phyloP scores from a whole-genome alignment of 148 eudicot genomes.

The Bassia scoparia region DNA sequence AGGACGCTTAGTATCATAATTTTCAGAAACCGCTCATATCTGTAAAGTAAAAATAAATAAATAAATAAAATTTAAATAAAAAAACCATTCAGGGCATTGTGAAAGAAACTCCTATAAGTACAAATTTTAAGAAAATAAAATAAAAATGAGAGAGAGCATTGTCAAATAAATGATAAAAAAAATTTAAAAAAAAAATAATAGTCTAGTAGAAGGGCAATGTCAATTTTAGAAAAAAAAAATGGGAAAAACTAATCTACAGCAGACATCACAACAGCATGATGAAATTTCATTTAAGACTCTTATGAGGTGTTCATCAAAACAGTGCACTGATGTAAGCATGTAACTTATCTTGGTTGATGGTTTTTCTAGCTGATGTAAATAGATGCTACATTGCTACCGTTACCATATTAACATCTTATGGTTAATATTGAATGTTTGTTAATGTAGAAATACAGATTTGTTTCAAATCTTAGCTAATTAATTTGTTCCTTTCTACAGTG shows the following conservation, averaged over 20 bases:
- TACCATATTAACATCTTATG: too few relatives aligned
- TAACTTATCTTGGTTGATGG: too few relatives aligned
- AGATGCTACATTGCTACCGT: too few relatives aligned
- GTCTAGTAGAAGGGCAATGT: background rate
- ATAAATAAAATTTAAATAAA: too few relatives aligned
- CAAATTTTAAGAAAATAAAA: background rate
- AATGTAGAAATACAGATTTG: too few relatives aligned
- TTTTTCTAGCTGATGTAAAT: background rate
- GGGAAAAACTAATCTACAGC: background rate
- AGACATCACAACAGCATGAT: background rate
- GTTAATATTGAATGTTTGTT: too few relatives aligned
- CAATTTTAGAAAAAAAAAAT: background rate
- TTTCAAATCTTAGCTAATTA: too few relatives aligned
- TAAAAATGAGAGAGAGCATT: too few relatives aligned
- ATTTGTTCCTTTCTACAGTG: too few relatives aligned
- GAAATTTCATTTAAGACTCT: background rate
- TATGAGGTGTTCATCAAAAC: background rate
- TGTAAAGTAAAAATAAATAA: slow-evolving; percentile 42
- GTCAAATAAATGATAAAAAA: background rate
- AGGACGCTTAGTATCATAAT: slow-evolving; percentile 92
- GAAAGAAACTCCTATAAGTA: background rate
- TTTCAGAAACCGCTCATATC: slow-evolving; percentile 92
- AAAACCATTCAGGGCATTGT: background rate
- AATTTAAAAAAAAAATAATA: background rate
- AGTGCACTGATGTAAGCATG: background rate